Conservation (phyloP, 176 grass and related monocot genomes). For the Puccinellia tenuiflora region DNA sequence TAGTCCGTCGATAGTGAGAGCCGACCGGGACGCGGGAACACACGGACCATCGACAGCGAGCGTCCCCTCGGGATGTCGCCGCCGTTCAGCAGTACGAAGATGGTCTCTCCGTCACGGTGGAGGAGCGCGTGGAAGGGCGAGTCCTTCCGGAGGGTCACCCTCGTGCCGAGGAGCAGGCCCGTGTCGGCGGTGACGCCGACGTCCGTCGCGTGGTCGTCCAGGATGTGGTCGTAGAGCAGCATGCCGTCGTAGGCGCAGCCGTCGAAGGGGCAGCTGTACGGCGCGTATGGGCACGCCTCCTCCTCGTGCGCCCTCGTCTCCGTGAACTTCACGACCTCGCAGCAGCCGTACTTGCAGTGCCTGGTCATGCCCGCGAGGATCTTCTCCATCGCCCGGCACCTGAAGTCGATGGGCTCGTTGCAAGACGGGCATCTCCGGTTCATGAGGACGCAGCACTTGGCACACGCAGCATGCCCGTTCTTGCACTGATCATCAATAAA, state of each 20-base stretch:
- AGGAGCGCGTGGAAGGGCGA: not conserved
- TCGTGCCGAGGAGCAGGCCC: not conserved
- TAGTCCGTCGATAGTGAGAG: not conserved
- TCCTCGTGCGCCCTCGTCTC: not conserved
- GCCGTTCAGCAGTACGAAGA: not conserved
- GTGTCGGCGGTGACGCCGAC: not conserved
- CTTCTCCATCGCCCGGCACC: not conserved
- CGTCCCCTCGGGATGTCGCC: not conserved
- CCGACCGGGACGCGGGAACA: not conserved
- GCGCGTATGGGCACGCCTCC: not conserved
- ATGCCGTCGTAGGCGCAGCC: not conserved
- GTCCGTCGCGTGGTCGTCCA: not conserved
- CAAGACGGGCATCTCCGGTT: not conserved
- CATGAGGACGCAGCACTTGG: not conserved
- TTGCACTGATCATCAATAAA: not conserved
- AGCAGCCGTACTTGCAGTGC: not conserved
- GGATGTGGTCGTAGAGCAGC: not conserved
- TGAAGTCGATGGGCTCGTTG: not conserved
- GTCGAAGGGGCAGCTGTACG: not conserved
- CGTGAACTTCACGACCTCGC: not conserved
- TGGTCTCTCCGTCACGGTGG: not conserved
- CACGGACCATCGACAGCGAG: not conserved
- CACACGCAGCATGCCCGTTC: not conserved
- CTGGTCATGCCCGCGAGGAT: not conserved
- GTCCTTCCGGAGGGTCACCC: not conserved